Base-by-base conservation (phyloP, 345 rosid genomes). In the Boechera divaricarpa region DNA sequence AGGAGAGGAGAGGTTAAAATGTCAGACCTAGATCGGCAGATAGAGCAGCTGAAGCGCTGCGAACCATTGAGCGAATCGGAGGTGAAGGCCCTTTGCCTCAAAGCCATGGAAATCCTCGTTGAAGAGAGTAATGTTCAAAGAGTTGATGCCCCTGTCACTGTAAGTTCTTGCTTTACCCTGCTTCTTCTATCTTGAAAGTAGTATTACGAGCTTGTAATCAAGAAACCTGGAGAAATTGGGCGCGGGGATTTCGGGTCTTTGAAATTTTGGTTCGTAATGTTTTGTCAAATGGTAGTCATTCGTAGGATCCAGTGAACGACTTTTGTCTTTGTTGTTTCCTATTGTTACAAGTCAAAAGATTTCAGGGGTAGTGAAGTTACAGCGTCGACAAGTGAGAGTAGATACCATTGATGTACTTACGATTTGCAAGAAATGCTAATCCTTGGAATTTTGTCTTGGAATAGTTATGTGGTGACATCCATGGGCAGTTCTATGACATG, bases 101-200 rank as follows among this genome's bases (percentile, higher is more conserved):
- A 96, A 81, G 99, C 97, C 68, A 91, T 87, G 91, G 97, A 96
- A 75, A 90, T 96, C 61, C 97, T 96, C 53, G 92, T 96, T 45
- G 98, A 96, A 79, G 98, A 93, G 81, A 90, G 98, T 83, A 96
- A 96, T 83, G 99, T 96, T 63, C 97, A 96, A 65, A 88, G 97
- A 44, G 96, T 96, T 10, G 98, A 96, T 64, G 95, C 99, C 54
- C 98, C 99, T 61, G 97, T 96, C 82, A 93, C 99, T 66, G 97
- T 96, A 57, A 74, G 80, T 69, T 5, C 72, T 59, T 49, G 11
- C 73, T 71, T 44, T 44, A 11, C 61, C 72, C 77, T 48, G 26
- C 38, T 58, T 72, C 0, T 8, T 18, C 11, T 29, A 21, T 41
- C 56, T 11, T 12, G 54, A 5, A 13, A 48, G 67, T 70, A 28